Percentiles rank a stretch among this genome's conserved stretches.
These are phyloP conservation scores for Madurella mycetomatis DNA, from an alignment of 2,329 filamentous ascomycete species.

Conservation along the genomic window DNA sequence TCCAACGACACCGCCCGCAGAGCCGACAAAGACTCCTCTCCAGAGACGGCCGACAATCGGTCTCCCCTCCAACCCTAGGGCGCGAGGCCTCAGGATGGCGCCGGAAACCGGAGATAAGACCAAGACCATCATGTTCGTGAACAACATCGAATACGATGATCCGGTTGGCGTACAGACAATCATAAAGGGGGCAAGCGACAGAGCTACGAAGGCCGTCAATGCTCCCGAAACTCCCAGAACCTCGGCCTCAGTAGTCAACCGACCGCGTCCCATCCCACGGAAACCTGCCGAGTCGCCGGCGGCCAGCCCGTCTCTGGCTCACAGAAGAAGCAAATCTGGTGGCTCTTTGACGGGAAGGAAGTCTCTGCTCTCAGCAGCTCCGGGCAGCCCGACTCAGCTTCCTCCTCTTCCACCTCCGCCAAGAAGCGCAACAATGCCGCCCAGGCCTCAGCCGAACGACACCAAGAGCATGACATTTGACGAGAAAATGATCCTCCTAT, in stretches of 20 bases:
- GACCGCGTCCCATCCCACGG: constrained; percentile 53
- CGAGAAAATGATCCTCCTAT: constrained; percentile 53
- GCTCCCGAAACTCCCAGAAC: constrained; percentile 22
- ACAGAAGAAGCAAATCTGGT: constrained; percentile 47
- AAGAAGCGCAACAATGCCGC: constrained; percentile 36
- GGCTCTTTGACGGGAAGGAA: constrained; percentile 43
- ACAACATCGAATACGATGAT: constrained; percentile 52
- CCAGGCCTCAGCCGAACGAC: constrained; percentile 45
- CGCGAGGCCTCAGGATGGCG: constrained; percentile 32
- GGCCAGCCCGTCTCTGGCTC: constrained; percentile 36
- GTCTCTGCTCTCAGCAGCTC: constrained; percentile 40
- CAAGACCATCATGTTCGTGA: constrained; percentile 53
- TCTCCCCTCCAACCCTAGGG: constrained; percentile 45
- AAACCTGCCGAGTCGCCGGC: constrained; percentile 43
- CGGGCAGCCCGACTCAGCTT: constrained; percentile 46
- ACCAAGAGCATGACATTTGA: constrained; percentile 56
- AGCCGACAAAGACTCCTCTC: constrained; percentile 37
- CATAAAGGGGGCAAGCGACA: constrained; percentile 40
- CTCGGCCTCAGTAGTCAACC: constrained; percentile 44
- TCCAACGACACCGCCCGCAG: constrained; percentile 30
- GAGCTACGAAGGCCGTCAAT: constrained; percentile 24
- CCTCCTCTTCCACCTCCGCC: constrained; percentile 49
- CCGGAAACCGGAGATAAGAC: constrained; percentile 32
- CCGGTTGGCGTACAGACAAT: constrained; percentile 46
- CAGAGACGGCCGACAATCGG: constrained; percentile 44